Evolutionary conservation across 306 rosid species (phyloP).

Genomic region (Sphenostylis stenocarpa): DNA sequence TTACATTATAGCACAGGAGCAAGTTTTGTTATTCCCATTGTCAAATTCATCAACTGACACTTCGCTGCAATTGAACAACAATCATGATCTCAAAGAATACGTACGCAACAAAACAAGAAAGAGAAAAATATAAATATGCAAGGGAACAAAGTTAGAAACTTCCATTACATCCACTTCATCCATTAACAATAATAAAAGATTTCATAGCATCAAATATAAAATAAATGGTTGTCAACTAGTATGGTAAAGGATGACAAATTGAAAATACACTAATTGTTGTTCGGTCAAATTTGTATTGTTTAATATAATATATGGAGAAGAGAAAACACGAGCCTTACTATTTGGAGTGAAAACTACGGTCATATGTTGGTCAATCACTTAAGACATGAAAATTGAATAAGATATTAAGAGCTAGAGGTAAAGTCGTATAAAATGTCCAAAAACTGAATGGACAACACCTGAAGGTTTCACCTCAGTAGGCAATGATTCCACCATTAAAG

Average conservation of each 20-base stretch:
- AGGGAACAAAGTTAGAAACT: background rate
- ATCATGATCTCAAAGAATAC: conserved; percentile 36
- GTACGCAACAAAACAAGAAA: background rate
- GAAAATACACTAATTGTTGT: background rate
- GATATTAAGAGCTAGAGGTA: background rate
- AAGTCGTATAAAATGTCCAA: background rate
- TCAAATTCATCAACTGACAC: conserved; percentile 61
- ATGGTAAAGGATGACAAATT: background rate
- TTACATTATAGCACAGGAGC: conserved; percentile 72
- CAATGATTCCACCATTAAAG: background rate
- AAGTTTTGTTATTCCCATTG: conserved; percentile 56
- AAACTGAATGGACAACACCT: background rate
- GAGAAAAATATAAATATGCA: background rate
- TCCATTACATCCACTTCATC: background rate
- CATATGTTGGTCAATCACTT: background rate
- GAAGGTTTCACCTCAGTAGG: background rate
- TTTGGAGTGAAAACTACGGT: background rate
- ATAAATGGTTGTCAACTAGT: background rate
- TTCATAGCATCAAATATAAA: background rate
- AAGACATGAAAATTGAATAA: background rate
- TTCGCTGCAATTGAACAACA: conserved; percentile 58
- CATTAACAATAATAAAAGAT: background rate
- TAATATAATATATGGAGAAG: background rate
- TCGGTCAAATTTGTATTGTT: background rate
- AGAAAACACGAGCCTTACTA: background rate